phyloP scores from a whole-genome alignment of 179 eudicot species.

The Nepenthes alata region DNA sequence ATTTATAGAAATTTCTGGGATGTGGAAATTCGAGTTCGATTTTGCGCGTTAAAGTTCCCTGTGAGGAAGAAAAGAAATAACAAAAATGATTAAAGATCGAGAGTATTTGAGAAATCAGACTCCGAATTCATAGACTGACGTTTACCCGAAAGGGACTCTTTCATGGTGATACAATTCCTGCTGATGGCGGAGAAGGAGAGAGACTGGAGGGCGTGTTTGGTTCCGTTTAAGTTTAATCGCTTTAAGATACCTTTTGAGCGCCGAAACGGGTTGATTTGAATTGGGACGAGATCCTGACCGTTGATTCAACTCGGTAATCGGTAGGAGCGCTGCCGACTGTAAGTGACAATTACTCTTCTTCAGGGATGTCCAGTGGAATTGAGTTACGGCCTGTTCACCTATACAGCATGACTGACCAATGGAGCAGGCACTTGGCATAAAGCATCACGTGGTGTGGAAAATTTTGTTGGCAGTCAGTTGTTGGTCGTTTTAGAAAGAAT shows the following conservation, averaged over 20 bases:
- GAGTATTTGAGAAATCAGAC: neutral
- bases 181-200: no score
- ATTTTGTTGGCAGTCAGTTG: no score
- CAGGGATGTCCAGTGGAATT: no score
- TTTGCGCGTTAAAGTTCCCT: neutral
- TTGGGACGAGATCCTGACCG: slow-evolving; percentile 9
- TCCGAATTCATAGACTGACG: neutral
- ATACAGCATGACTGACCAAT: no score
- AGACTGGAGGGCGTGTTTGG: slow-evolving; percentile 5
- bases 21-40: neutral
- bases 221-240: neutral
- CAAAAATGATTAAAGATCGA: neutral
- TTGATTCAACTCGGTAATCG: slow-evolving; percentile 11
- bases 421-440: no score
- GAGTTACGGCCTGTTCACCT: no score
- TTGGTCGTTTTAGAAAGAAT: no score
- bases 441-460: no score
- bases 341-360: neutral
- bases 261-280: slow-evolving; percentile 11
- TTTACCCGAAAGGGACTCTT: no score
- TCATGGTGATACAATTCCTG: no score
- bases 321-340: slow-evolving; percentile 12
- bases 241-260: slow-evolving; percentile 7
- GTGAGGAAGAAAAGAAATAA: neutral
- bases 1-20: neutral